These are phyloP conservation scores for Triticum urartu DNA, from an alignment of 176 grass and related monocot species.

Conservation along the genomic window DNA sequence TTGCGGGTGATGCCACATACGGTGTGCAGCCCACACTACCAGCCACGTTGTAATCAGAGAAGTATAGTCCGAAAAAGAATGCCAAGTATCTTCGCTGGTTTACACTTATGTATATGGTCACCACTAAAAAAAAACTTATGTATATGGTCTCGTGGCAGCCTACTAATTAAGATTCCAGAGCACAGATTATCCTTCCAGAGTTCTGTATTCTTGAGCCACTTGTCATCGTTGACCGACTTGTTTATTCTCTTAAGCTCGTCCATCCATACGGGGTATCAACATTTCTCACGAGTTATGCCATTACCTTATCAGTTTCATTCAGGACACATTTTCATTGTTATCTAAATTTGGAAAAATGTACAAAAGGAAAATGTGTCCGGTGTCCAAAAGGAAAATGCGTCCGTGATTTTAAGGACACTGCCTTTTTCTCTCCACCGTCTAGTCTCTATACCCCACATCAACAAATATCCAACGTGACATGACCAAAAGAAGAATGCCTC, in stretches of 20 bases:
- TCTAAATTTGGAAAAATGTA: too few relatives aligned
- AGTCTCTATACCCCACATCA: not conserved
- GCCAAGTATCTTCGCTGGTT: not conserved
- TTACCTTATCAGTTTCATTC: not conserved
- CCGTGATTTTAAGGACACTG: too few relatives aligned
- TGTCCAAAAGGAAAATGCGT: too few relatives aligned
- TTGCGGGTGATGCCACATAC: slow-evolving; percentile 1
- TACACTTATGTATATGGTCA: not conserved
- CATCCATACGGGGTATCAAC: not conserved
- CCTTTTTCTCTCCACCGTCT: not conserved
- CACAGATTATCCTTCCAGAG: not conserved
- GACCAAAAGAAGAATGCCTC: not conserved
- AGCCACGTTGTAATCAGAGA: not conserved
- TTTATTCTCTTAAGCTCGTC: not conserved
- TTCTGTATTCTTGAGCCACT: not conserved
- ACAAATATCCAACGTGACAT: not conserved
- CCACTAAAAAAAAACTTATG: too few relatives aligned
- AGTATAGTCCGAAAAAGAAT: slow-evolving; percentile 2
- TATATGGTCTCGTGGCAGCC: not conserved
- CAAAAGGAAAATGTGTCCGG: too few relatives aligned
- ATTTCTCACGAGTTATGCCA: not conserved
- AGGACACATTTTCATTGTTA: not conserved
- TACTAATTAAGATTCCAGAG: slow-evolving; percentile 9
- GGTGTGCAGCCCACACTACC: not conserved
- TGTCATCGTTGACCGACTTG: not conserved